A percentile compares a stretch with the other conserved stretches of the same genome.
These are phyloP conservation scores for Passalora sequoiae DNA, from an alignment of 2,329 filamentous ascomycete genomes.

Conservation along the genomic window DNA sequence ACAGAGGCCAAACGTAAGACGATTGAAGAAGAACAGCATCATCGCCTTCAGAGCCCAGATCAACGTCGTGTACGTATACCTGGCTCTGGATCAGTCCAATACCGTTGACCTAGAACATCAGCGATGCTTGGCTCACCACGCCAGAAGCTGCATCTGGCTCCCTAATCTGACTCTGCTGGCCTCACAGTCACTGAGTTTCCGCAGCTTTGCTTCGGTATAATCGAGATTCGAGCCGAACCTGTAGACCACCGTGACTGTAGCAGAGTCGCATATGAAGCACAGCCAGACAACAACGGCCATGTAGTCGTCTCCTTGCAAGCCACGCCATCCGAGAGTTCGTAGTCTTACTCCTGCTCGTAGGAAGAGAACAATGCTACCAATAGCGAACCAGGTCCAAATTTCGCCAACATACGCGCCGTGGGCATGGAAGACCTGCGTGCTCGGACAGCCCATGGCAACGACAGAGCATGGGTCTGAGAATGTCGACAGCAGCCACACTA, in stretches of 20 bases:
- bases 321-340: slow-evolving; percentile 35
- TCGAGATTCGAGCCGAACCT: slow-evolving; percentile 29
- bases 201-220: slow-evolving; percentile 15
- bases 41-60: slow-evolving; percentile 22
- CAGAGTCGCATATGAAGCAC: slow-evolving; percentile 32
- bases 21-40: slow-evolving; percentile 28
- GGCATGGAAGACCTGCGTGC: slow-evolving; percentile 11
- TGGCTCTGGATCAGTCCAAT: neutral
- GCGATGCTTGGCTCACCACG: slow-evolving; percentile 28
- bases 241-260: slow-evolving; percentile 26
- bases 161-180: slow-evolving; percentile 29
- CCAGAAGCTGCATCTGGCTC: slow-evolving; percentile 35
- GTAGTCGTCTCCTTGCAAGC: slow-evolving; percentile 38
- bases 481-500: too few species aligned
- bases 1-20: slow-evolving; percentile 32
- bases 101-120: neutral
- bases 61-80: slow-evolving; percentile 25
- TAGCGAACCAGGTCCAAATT: slow-evolving; percentile 11
- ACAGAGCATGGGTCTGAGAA: neutral
- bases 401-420: slow-evolving; percentile 6
- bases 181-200: slow-evolving; percentile 25
- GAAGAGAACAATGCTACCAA: slow-evolving; percentile 26
- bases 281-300: slow-evolving; percentile 33
- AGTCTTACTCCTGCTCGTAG: slow-evolving; percentile 35
- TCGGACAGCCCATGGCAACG: slow-evolving; percentile 9